Percentiles rank a stretch among this genome's conserved stretches.
These are phyloP conservation scores for Nicotiana tabacum DNA, from an alignment of 257 asterid genomes.

Conservation along the genomic window DNA sequence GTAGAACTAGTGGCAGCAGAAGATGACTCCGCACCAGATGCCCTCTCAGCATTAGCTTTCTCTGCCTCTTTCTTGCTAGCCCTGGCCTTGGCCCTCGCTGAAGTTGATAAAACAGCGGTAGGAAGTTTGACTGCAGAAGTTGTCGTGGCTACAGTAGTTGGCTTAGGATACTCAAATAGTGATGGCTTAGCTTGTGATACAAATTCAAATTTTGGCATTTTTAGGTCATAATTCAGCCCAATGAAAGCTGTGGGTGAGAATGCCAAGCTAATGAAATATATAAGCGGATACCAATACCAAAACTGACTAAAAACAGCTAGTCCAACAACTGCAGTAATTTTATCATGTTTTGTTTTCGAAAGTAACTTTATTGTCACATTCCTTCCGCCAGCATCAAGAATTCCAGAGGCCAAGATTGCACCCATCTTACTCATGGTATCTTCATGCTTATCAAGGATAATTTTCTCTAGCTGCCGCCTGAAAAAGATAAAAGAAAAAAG, in stretches of 20 bases:
- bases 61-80: constrained; percentile 85
- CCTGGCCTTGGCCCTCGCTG: constrained; percentile 87
- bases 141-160: constrained; percentile 64
- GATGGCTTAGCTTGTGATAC: constrained; percentile 91
- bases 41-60: constrained; percentile 53
- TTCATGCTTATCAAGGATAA: constrained; percentile 86
- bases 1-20: constrained; percentile 24
- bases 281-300: constrained; percentile 99
- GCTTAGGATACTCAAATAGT: constrained; percentile 78
- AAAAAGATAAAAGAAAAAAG: not conserved
- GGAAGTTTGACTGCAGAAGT: constrained; percentile 80
- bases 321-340: constrained; percentile 84
- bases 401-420: constrained; percentile 93
- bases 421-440: constrained; percentile 99
- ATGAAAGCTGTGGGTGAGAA: constrained; percentile 96
- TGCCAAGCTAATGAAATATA: constrained; percentile 79
- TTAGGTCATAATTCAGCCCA: constrained; percentile 80
- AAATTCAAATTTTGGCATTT: constrained; percentile 87
- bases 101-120: constrained; percentile 85
- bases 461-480: constrained; percentile 93
- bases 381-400: constrained; percentile 97
- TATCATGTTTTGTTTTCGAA: constrained; percentile 83
- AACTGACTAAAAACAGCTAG: constrained; percentile 96
- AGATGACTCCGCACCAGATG: constrained; percentile 43
- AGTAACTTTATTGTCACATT: constrained; percentile 81